Evolutionary conservation across 2,329 filamentous ascomycete genomes (phyloP), one percentile per base, ranked within the genome.

Genomic region (Trichoderma sp.): DNA sequence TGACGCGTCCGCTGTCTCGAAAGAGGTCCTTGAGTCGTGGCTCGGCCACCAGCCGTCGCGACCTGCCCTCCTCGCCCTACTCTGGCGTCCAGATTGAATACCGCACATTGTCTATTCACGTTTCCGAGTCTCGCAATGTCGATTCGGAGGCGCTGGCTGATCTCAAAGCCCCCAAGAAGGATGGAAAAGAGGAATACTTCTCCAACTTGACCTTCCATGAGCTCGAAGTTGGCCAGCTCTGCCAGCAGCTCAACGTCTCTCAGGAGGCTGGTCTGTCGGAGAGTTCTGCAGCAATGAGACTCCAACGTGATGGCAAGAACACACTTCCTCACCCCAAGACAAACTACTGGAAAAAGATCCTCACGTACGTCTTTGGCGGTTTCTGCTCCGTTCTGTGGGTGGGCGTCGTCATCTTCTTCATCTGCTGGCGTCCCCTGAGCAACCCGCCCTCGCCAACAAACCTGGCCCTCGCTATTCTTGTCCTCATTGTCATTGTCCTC

Each of bases 311-410:
- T 76, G 86, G 86, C 65, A 81, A 78, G 63, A 88, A 87, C 75
- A 82, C 82, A 0, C 81, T 87, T 3, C 84, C 86, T 8, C 81
- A 82, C 56, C 82, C 83, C 33, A 85, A 86, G 78, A 83, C 84
- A 6, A 87, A 86, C 79, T 86, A 87, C 77, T 76, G 81, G 75
- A 85, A 83, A 77, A 85, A 85, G 76, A 80, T 86, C 1, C 78
- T 86, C 8, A 76, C 79, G 6, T 88, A 87, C 76, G 76, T 87
- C 75, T 87, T 87, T 78, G 86, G 86, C 45, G 86, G 86, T 62
- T 87, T 87, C 79, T 87, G 86, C 66, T 87, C 85, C 0, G 82
- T 87, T 27, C 82, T 87, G 14, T 87, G 85, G 86, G 78, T 87
- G 45, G 86, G 85, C 21, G 85, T 85, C 66, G 82, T 87, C 77